Evolutionary conservation across 1,284 basidiomycete genomes (phyloP).

Genomic region (Puccinia coronata): DNA sequence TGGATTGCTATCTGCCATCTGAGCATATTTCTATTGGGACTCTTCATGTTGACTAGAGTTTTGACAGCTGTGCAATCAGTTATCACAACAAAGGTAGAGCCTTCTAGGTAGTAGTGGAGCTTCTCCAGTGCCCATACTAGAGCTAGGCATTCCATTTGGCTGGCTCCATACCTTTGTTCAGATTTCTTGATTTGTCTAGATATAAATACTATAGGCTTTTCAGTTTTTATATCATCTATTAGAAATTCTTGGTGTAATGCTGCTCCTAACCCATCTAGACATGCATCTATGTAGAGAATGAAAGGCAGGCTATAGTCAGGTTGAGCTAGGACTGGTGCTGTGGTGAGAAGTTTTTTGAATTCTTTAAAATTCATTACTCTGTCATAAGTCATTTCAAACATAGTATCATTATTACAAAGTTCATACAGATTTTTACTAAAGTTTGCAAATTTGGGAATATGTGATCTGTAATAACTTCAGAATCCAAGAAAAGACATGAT

Average conservation of each 20-base stretch:
- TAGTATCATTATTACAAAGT: neutral
- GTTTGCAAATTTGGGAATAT: neutral
- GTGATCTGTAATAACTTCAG: no score
- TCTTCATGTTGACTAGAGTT: constrained; percentile 6
- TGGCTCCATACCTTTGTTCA: no score
- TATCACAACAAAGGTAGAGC: no score
- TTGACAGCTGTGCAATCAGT: neutral
- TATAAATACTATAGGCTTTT: no score
- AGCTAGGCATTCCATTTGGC: constrained; percentile 14
- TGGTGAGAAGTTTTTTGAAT: neutral
- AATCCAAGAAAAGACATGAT: no score
- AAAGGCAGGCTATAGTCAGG: no score
- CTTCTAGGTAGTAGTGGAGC: constrained; percentile 15
- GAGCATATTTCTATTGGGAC: constrained; percentile 7
- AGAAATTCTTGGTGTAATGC: no score
- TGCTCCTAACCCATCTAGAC: no score
- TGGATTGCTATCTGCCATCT: constrained; percentile 15
- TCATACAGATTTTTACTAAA: neutral
- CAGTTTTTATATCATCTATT: no score
- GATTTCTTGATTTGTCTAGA: no score
- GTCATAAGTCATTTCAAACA: constrained; percentile 14
- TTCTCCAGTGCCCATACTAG: constrained; percentile 7
- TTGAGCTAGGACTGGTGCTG: neutral
- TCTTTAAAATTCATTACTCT: neutral
- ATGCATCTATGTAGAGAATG: no score